Conservation (phyloP, 208 protist genomes). For the Porcisia deanei region DNA sequence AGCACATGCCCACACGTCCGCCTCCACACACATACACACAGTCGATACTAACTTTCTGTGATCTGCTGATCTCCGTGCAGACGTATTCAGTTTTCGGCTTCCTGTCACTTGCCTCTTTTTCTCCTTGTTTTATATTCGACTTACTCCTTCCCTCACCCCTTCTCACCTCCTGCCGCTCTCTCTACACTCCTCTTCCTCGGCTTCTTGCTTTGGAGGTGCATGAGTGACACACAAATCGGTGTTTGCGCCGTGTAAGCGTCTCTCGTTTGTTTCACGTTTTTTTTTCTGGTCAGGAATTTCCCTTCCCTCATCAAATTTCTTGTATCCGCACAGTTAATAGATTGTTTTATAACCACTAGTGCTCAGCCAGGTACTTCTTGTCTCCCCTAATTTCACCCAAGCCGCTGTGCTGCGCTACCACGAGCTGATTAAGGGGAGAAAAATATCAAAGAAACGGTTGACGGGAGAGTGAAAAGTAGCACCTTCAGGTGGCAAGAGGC, state of each 20-base stretch:
- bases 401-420: neutral
- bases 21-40: neutral
- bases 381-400: neutral
- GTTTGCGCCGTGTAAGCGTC: too few relatives aligned
- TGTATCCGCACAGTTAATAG: too few relatives aligned
- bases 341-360: too few relatives aligned
- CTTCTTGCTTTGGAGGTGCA: too few relatives aligned
- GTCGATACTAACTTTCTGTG: neutral
- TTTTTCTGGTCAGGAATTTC: too few relatives aligned
- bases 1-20: too few relatives aligned
- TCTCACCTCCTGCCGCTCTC: neutral
- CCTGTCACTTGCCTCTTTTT: neutral
- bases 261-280: too few relatives aligned
- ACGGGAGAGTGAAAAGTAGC: too few relatives aligned
- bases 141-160: neutral
- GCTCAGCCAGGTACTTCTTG: too few relatives aligned
- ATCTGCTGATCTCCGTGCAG: neutral
- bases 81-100: neutral
- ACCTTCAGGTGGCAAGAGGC: neutral
- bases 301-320: too few relatives aligned
- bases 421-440: neutral
- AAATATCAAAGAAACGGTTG: neutral
- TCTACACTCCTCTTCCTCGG: too few relatives aligned
- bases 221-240: too few relatives aligned
- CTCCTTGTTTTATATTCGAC: neutral